A percentile compares a stretch with the other conserved stretches of the same genome.
Conservation (phyloP, 345 rosid genomes). For the Toxicodendron radicans region DNA sequence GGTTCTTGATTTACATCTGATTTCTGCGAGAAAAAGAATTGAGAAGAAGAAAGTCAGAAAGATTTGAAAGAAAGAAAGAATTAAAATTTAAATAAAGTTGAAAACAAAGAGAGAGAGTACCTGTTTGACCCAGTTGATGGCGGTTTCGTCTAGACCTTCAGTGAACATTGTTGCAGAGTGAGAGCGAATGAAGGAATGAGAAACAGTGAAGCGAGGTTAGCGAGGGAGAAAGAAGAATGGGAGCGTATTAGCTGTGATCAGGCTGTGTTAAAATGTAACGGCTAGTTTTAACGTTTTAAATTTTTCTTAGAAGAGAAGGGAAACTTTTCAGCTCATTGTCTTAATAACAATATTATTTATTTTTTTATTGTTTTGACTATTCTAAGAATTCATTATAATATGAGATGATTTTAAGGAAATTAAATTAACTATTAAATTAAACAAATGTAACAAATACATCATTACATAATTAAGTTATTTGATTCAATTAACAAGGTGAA, state of each 20-base stretch:
- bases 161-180: slow-evolving; percentile 49
- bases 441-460: too few species aligned
- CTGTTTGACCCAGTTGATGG: slow-evolving; percentile 80
- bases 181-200: background rate
- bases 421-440: too few species aligned
- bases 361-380: too few species aligned
- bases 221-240: slow-evolving; percentile 3
- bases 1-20: slow-evolving; percentile 43
- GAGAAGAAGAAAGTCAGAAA: background rate
- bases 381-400: too few species aligned
- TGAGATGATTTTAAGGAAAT: too few species aligned
- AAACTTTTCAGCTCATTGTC: background rate
- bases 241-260: slow-evolving; percentile 25
- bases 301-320: background rate
- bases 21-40: slow-evolving; percentile 28
- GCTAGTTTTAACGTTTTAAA: slow-evolving; percentile 53
- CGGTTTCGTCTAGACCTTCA: slow-evolving; percentile 62
- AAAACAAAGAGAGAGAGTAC: slow-evolving; percentile 23
- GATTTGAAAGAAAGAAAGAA: background rate
- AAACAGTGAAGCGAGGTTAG: background rate
- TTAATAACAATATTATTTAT: background rate
- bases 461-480: too few species aligned
- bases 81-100: background rate
- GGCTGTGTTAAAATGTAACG: slow-evolving; percentile 40
- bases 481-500: too few species aligned